Evolutionary conservation across 129 eudicot genomes (phyloP).

Genomic region (Flaveria brownii): DNA sequence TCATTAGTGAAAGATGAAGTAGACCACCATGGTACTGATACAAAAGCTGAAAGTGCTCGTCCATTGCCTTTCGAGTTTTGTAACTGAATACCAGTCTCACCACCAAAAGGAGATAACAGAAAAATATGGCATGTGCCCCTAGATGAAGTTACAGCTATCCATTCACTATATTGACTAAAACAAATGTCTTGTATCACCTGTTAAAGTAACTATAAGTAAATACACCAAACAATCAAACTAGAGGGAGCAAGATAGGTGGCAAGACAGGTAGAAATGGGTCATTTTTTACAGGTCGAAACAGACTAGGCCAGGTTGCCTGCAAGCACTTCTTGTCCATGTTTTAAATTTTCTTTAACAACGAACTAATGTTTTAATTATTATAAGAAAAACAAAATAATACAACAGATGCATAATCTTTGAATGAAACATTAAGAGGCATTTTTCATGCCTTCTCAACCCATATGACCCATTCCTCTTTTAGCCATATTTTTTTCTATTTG

Average conservation of each 20-base stretch:
- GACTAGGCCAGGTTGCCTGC: neutral
- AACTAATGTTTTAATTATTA: neutral
- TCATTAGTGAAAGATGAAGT: conserved; percentile 59
- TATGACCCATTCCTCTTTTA: neutral
- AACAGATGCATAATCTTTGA: neutral
- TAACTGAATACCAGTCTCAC: conserved; percentile 68
- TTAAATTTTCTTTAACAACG: neutral
- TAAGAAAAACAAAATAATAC: neutral
- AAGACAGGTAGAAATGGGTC: neutral
- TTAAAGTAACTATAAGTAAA: conserved; percentile 21
- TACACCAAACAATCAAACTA: neutral
- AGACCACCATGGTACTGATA: conserved; percentile 88
- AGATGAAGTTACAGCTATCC: conserved; percentile 90
- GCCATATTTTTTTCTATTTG: neutral
- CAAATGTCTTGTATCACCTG: conserved; percentile 98
- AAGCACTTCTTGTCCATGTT: neutral
- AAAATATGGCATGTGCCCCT: conserved; percentile 93
- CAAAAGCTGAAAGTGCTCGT: conserved; percentile 42
- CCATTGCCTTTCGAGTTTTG: conserved; percentile 51
- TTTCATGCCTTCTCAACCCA: neutral
- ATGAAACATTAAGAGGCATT: neutral
- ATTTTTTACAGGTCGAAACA: neutral
- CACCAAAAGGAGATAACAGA: conserved; percentile 86
- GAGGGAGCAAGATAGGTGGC: neutral
- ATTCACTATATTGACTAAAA: conserved; percentile 84